Evolutionary conservation across 768 basidiomycete genomes (phyloP).

Genomic region (Harrya chromipes): DNA sequence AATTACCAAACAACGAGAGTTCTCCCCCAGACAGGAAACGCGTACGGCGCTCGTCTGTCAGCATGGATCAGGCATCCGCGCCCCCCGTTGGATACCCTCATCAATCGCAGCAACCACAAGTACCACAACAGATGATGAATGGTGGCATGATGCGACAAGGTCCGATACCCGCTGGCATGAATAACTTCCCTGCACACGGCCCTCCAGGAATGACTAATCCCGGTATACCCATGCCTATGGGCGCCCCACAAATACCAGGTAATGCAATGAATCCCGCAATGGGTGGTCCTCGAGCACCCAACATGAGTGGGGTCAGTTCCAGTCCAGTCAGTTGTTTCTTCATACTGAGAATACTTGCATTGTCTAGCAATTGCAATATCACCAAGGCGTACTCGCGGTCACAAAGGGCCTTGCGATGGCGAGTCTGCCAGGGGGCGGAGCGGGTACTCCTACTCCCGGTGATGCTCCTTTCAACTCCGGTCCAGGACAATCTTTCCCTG

Average conservation of each 20-base stretch:
- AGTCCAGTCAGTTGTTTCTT: neutral
- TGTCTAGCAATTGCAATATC: conserved; percentile 32
- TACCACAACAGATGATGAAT: conserved; percentile 38
- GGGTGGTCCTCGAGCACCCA: conserved; percentile 29
- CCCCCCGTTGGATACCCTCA: conserved; percentile 35
- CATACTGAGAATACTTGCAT: conserved; percentile 8
- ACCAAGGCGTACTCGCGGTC: conserved; percentile 35
- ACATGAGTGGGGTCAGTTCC: conserved; percentile 31
- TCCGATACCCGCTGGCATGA: conserved; percentile 35
- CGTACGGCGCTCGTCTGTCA: conserved; percentile 45
- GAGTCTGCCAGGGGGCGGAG: conserved; percentile 31
- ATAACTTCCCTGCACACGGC: conserved; percentile 30
- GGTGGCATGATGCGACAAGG: conserved; percentile 40
- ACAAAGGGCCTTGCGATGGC: conserved; percentile 35
- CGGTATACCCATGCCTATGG: conserved; percentile 33
- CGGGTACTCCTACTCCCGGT: conserved; percentile 43
- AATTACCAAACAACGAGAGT: conserved; percentile 45
- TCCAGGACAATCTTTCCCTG: conserved; percentile 34
- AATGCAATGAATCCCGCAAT: conserved; percentile 37
- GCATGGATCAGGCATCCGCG: conserved; percentile 36
- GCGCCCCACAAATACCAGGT: conserved; percentile 27
- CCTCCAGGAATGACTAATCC: conserved; percentile 31
- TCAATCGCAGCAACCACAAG: conserved; percentile 34
- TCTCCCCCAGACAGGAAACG: conserved; percentile 61
- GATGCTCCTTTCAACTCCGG: conserved; percentile 42